Evolutionary conservation across 371 early-diverging fungal species (phyloP), one percentile per base, ranked within the genome.

Genomic region (Zopfochytrium polystomum): DNA sequence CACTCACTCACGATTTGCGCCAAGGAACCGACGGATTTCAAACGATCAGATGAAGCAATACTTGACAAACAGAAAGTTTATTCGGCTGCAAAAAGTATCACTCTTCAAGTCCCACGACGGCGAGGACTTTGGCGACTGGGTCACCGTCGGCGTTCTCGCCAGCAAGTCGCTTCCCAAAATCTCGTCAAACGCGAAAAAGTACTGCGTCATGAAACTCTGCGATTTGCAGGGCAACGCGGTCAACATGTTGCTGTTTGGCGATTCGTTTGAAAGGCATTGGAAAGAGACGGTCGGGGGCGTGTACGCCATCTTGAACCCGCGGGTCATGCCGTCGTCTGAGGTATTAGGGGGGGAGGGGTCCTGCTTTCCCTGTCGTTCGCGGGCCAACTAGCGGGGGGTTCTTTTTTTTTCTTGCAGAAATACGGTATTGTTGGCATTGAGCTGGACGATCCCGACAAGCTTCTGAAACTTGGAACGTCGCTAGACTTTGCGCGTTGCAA

Each of bases 101-200:
- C 59, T 11, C 35, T 59, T 48, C 9, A 47, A 22, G 11, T 5
- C 13, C 33, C 55, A 29, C 18, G 66, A 45, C 7, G 65, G 63
- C 31, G 78, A 75, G 51, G 66, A 70, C 23, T 20, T 11, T 1
- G 65, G 66, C 20, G 74, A 78, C 58, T 78, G 79, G 79, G 68
- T 73, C 11, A 71, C 74, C 4, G 68, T 78, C 18, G 79, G 74
- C 13, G 67, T 72, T 5, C n/a, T 78, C 0, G 53, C 34, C 15
- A 55, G 60, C 23, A 67, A 66, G 35, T 53, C 68, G 9, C 50
- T 27, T 0, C 65, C 58, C 2, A 52, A 62, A 33, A 72, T 49
- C 3, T 43, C 66, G 1, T 9, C 52, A 31, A 67, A 48, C 27
- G 65, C 68, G 30, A 51, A 65, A 5, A 57, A 60, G 55, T 76